Evolutionary conservation across 1,284 basidiomycete genomes (phyloP).

Genomic region (Malassezia caprae): DNA sequence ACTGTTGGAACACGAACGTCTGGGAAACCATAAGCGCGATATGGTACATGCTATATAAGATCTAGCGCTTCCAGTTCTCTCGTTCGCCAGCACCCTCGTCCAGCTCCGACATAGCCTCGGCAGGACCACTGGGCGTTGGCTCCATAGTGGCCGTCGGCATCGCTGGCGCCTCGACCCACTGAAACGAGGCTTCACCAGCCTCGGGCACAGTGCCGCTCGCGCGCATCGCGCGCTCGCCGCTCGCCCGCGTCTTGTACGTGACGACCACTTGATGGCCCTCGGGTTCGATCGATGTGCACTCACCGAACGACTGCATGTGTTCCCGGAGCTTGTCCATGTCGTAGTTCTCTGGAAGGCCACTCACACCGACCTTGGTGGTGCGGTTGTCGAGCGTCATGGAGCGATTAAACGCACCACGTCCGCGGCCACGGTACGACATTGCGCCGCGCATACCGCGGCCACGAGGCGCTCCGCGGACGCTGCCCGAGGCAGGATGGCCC

Average conservation of each 20-base stretch:
- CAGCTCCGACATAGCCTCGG: background rate
- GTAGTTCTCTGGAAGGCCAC: slow-evolving; percentile 54
- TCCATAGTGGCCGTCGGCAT: background rate
- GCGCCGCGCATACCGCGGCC: slow-evolving; percentile 49
- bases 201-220: slow-evolving; percentile 31
- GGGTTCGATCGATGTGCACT: slow-evolving; percentile 25
- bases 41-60: slow-evolving; percentile 10
- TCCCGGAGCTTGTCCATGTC: slow-evolving; percentile 59
- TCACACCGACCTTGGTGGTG: slow-evolving; percentile 67
- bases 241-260: slow-evolving; percentile 31
- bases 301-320: slow-evolving; percentile 28
- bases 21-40: background rate
- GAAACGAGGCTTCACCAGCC: slow-evolving; percentile 30
- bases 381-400: slow-evolving; percentile 69
- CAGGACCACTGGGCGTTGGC: background rate
- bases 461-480: slow-evolving; percentile 43
- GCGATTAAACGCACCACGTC: slow-evolving; percentile 51
- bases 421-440: slow-evolving; percentile 55
- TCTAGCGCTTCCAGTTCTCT: slow-evolving; percentile 35
- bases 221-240: slow-evolving; percentile 34
- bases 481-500: slow-evolving; percentile 42
- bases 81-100: slow-evolving; percentile 19
- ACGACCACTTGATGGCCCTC: slow-evolving; percentile 9
- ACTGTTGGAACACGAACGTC: slow-evolving; percentile 2
- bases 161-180: slow-evolving; percentile 29